Evolutionary conservation across 495 filamentous ascomycete genomes (phyloP).

Genomic region (Apodospora peruviana): DNA sequence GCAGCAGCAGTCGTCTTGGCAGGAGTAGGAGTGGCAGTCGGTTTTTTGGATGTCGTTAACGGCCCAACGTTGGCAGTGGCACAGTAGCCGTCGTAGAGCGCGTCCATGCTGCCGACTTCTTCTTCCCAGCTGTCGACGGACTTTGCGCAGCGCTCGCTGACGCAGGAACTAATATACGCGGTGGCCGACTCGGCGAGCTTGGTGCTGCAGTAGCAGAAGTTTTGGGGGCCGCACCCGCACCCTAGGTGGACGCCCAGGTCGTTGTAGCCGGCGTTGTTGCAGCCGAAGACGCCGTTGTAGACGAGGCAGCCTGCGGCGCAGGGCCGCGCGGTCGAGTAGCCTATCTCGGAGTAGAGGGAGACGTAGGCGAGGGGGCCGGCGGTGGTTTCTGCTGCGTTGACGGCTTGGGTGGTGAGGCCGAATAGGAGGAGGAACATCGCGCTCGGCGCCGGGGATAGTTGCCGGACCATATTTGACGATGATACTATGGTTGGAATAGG

Average conservation of each 20-base stretch:
- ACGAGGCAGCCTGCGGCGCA: slow-evolving; percentile 8
- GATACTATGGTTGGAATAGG: too few relatives aligned
- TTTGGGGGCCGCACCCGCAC: slow-evolving; percentile 6
- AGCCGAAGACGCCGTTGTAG: slow-evolving; percentile 8
- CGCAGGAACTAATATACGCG: slow-evolving; percentile 4
- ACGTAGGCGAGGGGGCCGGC: too few relatives aligned
- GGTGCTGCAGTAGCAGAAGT: slow-evolving; percentile 9
- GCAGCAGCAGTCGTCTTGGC: not conserved
- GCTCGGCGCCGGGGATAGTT: too few relatives aligned
- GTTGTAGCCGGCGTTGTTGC: not conserved
- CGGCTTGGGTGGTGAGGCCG: too few relatives aligned
- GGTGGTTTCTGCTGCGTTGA: not conserved
- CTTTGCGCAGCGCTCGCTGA: not conserved
- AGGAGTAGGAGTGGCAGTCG: not conserved
- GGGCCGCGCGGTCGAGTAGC: slow-evolving; percentile 1
- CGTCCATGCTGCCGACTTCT: slow-evolving; percentile 7
- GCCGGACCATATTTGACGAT: too few relatives aligned
- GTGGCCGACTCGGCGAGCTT: slow-evolving; percentile 5
- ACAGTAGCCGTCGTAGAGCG: slow-evolving; percentile 9
- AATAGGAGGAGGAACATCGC: too few relatives aligned
- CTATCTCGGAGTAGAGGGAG: not conserved
- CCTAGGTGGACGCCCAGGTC: slow-evolving; percentile 8
- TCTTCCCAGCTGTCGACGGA: slow-evolving; percentile 2
- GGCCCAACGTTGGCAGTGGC: slow-evolving; percentile 11
- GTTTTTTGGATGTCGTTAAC: not conserved